phyloP scores from a whole-genome alignment of 2,329 filamentous ascomycete genomes.

The Orbilia oligospora region DNA sequence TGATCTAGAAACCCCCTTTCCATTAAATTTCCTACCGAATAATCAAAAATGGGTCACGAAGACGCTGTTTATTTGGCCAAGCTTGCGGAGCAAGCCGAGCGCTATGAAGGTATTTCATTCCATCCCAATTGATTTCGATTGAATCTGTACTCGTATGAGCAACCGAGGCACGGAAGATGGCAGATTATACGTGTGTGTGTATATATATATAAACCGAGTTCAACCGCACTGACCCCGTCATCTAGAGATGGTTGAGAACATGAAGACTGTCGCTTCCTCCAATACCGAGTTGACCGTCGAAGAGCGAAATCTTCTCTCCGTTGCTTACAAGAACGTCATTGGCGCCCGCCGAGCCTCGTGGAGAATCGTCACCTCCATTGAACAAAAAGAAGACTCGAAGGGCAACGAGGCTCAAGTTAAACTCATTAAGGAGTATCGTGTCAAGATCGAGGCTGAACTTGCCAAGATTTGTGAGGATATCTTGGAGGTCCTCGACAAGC shows the following conservation, averaged over 20 bases:
- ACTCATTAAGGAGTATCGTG: slow-evolving; percentile 96
- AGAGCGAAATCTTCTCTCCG: slow-evolving; percentile 85
- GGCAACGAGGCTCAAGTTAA: slow-evolving; percentile 93
- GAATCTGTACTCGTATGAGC: background rate
- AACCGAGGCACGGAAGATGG: slow-evolving; percentile 51
- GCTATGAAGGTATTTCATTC: slow-evolving; percentile 86
- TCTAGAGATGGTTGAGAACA: slow-evolving; percentile 99
- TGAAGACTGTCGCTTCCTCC: slow-evolving; percentile 96
- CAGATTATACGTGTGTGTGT: background rate
- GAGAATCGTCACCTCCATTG: slow-evolving; percentile 99
- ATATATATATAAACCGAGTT: background rate
- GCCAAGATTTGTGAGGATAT: slow-evolving; percentile 99
- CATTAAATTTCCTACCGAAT: slow-evolving; percentile 61
- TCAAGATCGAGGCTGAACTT: slow-evolving; percentile 97
- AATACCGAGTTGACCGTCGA: slow-evolving; percentile 72
- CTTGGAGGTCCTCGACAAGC: slow-evolving; percentile 91
- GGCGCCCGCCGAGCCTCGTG: slow-evolving; percentile 98
- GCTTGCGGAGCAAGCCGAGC: slow-evolving; percentile 99
- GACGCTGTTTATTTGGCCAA: slow-evolving; percentile 99
- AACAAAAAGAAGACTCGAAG: slow-evolving; percentile 99
- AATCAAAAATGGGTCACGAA: slow-evolving; percentile 94
- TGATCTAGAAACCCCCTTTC: slow-evolving; percentile 22
- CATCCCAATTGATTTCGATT: background rate
- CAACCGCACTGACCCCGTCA: background rate
- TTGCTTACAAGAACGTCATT: slow-evolving; percentile 99